Evolutionary conservation across 2,329 filamentous ascomycete genomes (phyloP), one percentile per base, ranked within the genome.

Genomic region (Ophiostoma pallidulum): DNA sequence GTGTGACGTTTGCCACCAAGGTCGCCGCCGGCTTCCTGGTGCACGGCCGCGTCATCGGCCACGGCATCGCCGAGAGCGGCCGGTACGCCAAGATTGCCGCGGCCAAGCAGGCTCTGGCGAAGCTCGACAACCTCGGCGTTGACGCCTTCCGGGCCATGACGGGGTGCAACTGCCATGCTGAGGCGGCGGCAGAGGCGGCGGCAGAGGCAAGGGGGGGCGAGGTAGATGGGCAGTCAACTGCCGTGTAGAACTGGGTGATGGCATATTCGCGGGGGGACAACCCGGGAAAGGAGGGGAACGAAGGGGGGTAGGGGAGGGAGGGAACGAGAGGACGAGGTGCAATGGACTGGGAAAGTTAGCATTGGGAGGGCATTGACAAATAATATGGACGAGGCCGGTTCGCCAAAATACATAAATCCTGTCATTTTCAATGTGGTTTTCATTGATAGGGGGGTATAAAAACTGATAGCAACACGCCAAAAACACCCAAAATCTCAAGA

Each of bases 1-100:
- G 53, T 12, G 53, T 56, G 24, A 51, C 51, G 2, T 52, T 53
- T 45, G 56, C 55, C 0, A 57, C 55, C 36, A 55, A 70, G 55
- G 75, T 90, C 6, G 68, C 86, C 1, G 84, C 83, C 7, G 87
- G 78, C 20, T 73, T 95, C 8, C 72, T 94, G 60, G 74, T 96
- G 13, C 91, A 97, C 59, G 75, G 79, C 12, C 62, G 73, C 36
- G 74, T 89, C 9, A 64, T 86, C n/a, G 77, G 79, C 2, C 71
- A 79, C 53, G 77, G 72, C 1, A 68, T 71, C 31, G 77, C 77
- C 1, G 76, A 72, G 54, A 88, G 80, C 43, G 75, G 77, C 0
- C 73, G 84, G 40, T 85, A 89, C 63, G 88, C 86, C 0, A 90
- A 89, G 64, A 63, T 84, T 4, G 71, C 71, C 12, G 83, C 77